phyloP scores from a whole-genome alignment of 179 eudicot genomes.

The Amaranthus tricolor region DNA sequence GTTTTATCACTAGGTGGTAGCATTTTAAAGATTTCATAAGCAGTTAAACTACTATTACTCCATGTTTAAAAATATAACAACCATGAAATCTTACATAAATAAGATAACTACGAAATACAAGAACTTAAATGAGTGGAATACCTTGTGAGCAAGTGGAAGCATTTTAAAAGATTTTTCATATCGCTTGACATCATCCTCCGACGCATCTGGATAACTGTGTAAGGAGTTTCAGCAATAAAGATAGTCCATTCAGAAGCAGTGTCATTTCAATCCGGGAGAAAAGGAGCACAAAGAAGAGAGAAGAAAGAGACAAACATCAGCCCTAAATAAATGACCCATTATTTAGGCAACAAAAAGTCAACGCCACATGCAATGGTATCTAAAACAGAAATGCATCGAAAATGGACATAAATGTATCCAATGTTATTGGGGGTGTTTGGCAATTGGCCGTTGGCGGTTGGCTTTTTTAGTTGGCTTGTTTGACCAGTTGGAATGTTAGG shows the following conservation, averaged over 20 bases:
- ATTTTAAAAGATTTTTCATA: conserved; percentile 70
- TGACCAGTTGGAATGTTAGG: too few relatives aligned
- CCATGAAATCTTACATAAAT: too few relatives aligned
- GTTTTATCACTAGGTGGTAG: too few relatives aligned
- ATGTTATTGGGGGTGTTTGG: too few relatives aligned
- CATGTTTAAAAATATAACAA: too few relatives aligned
- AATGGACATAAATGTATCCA: not conserved
- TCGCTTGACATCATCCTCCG: conserved; percentile 77
- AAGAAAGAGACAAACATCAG: not conserved
- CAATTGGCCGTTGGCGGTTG: too few relatives aligned
- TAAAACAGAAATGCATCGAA: not conserved
- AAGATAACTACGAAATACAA: too few relatives aligned
- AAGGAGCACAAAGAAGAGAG: not conserved
- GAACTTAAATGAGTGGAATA: conserved; percentile 22
- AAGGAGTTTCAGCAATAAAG: conserved; percentile 13
- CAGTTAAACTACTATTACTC: too few relatives aligned
- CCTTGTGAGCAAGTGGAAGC: conserved; percentile 89
- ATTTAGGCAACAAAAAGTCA: not conserved
- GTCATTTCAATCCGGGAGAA: not conserved
- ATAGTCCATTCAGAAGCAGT: not conserved
- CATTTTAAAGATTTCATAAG: too few relatives aligned
- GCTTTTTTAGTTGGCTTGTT: too few relatives aligned
- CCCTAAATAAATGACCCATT: not conserved
- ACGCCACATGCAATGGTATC: not conserved
- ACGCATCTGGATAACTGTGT: conserved; percentile 87